These are phyloP conservation scores for Diaporthe helianthi DNA, from an alignment of 2,329 filamentous ascomycete genomes.

Conservation along the genomic window DNA sequence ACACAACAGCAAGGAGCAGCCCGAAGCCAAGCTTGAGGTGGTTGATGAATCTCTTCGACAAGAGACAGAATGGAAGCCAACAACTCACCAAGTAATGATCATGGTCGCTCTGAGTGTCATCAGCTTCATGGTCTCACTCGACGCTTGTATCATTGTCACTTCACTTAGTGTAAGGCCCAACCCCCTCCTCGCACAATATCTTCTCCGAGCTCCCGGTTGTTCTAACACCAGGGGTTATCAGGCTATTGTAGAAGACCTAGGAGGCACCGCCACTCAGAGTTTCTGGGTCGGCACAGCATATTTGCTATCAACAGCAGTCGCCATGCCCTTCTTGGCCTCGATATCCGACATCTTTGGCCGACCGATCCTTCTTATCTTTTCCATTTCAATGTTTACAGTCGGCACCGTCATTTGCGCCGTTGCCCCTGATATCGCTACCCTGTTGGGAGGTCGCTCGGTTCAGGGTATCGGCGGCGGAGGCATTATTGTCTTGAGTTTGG, in stretches of 20 bases:
- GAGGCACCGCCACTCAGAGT: conserved; percentile 39
- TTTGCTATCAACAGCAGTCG: conserved; percentile 40
- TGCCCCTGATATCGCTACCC: conserved; percentile 43
- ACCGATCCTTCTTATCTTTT: conserved; percentile 43
- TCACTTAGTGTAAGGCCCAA: conserved; percentile 34
- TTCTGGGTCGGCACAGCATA: conserved; percentile 43
- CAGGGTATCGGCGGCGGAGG: conserved; percentile 52
- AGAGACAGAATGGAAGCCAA: conserved; percentile 35
- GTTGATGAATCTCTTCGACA: conserved; percentile 35
- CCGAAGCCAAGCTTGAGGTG: conserved; percentile 23
- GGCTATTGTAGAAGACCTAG: conserved; percentile 40
- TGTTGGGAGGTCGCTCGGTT: conserved; percentile 48
- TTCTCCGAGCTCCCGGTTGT: neutral
- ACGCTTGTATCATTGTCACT: conserved; percentile 37
- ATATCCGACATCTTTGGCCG: conserved; percentile 47
- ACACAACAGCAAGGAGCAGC: conserved; percentile 22
- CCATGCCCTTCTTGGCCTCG: conserved; percentile 43
- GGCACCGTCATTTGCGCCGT: conserved; percentile 51
- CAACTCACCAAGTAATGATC: conserved; percentile 37
- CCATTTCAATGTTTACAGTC: conserved; percentile 49
- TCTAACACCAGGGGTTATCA: conserved; percentile 18
- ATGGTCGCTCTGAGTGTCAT: conserved; percentile 36
- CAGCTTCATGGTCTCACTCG: conserved; percentile 38
- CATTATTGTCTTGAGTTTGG: conserved; percentile 49
- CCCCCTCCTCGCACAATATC: neutral